A percentile compares a stretch with the other conserved stretches of the same genome.
Evolutionary conservation across 1,284 basidiomycete genomes (phyloP).

Genomic region (Sporisorium reilianum): DNA sequence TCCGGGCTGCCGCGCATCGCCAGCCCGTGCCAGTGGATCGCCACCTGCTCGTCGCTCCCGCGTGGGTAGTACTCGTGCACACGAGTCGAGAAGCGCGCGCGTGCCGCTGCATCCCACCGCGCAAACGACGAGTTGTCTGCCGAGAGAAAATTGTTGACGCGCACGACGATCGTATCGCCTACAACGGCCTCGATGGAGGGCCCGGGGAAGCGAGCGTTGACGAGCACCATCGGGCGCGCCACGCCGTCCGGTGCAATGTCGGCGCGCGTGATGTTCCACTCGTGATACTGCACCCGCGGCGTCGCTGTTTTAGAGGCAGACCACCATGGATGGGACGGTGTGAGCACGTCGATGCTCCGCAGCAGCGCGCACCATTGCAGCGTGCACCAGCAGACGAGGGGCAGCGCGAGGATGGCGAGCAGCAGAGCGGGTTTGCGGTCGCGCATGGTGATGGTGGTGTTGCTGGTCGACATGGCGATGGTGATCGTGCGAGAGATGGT

Average conservation of each 20-base stretch:
- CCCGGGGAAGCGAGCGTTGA: conserved; percentile 48
- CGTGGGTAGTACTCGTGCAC: conserved; percentile 11
- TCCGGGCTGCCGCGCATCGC: conserved; percentile 45
- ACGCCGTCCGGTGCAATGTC: conserved; percentile 45
- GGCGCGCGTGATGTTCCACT: conserved; percentile 36
- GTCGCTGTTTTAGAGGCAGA: neutral
- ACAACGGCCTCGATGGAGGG: conserved; percentile 43
- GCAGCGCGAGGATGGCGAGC: neutral
- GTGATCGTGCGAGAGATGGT: too few species aligned
- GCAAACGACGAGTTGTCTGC: conserved; percentile 15
- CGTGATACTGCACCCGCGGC: conserved; percentile 35
- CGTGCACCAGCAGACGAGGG: conserved; percentile 3
- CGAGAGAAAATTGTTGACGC: conserved; percentile 42
- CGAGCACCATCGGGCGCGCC: conserved; percentile 41
- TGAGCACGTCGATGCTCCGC: neutral
- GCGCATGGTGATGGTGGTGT: neutral
- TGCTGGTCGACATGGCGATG: neutral
- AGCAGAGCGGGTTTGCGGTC: neutral
- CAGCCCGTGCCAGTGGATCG: conserved; percentile 61
- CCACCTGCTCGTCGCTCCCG: conserved; percentile 16
- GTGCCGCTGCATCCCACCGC: conserved; percentile 2
- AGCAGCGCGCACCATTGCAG: conserved; percentile 10
- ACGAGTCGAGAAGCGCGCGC: conserved; percentile 7
- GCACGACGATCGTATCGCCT: conserved; percentile 51
- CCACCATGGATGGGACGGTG: neutral